These are phyloP conservation scores for Hypoxylon intermedium DNA, from an alignment of 495 filamentous ascomycete species.

Conservation along the genomic window DNA sequence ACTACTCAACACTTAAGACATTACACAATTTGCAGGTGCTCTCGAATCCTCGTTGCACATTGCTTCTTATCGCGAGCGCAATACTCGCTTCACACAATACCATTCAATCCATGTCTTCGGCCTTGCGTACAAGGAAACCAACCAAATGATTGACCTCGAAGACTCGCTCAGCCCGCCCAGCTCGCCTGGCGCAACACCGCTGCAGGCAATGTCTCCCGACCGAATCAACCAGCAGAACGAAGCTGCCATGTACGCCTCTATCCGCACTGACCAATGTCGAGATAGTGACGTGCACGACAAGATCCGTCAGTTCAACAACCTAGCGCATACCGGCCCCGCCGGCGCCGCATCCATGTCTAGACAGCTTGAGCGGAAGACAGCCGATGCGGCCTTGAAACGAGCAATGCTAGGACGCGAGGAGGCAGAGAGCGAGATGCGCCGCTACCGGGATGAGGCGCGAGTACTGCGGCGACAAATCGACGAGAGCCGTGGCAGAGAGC, in stretches of 20 bases:
- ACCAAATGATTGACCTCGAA: constrained; percentile 39
- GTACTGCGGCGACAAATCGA: constrained; percentile 63
- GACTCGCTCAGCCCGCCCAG: constrained; percentile 40
- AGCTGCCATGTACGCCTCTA: constrained; percentile 29
- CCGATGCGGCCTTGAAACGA: constrained; percentile 76
- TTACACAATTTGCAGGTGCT: not conserved
- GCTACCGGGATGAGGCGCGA: constrained; percentile 64
- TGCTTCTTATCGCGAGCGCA: not conserved
- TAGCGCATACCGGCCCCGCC: constrained; percentile 51
- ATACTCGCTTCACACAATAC: not conserved
- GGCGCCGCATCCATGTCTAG: constrained; percentile 62
- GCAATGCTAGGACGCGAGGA: constrained; percentile 86
- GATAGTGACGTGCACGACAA: constrained; percentile 81
- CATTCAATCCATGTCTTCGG: not conserved
- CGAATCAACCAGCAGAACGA: constrained; percentile 75
- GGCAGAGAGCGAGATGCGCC: constrained; percentile 72
- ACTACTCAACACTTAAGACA: not conserved
- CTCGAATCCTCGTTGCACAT: constrained; percentile 5
- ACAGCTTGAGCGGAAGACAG: constrained; percentile 65
- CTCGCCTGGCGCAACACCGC: constrained; percentile 60
- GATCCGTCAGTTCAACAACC: constrained; percentile 80
- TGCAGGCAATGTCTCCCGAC: constrained; percentile 78
- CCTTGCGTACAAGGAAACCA: not conserved
- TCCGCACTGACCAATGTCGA: constrained; percentile 50
- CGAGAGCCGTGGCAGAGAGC: constrained; percentile 75